Evolutionary conservation across 768 basidiomycete genomes (phyloP).

Genomic region (Trametes meyenii): DNA sequence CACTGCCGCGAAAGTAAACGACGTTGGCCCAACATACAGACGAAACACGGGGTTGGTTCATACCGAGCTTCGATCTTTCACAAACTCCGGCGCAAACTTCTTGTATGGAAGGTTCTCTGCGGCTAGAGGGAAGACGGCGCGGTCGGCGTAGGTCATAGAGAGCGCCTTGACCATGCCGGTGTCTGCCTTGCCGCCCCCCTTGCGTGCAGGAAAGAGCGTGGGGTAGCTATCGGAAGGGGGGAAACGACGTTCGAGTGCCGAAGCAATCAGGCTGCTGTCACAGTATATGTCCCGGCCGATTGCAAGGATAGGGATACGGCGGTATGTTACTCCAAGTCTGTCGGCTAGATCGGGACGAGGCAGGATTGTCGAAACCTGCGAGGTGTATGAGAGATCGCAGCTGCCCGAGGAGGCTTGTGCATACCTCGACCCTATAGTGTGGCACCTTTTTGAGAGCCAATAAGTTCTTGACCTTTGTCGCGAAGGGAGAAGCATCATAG

Average conservation of each 20-base stretch:
- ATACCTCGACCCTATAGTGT: constrained; percentile 51
- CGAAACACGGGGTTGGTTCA: constrained; percentile 20
- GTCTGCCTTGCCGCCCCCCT: constrained; percentile 38
- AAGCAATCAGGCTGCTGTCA: constrained; percentile 57
- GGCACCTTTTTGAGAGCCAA: constrained; percentile 52
- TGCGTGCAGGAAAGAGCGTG: constrained; percentile 50
- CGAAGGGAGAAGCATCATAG: constrained; percentile 56
- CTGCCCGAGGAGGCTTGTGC: neutral
- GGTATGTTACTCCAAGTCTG: constrained; percentile 53
- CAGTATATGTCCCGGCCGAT: constrained; percentile 65
- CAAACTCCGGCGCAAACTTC: constrained; percentile 46
- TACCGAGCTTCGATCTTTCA: constrained; percentile 53
- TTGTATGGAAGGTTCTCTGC: constrained; percentile 50
- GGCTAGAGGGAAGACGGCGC: constrained; percentile 45
- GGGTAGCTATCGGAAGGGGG: constrained; percentile 47
- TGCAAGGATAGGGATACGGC: constrained; percentile 60
- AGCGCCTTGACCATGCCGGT: constrained; percentile 53
- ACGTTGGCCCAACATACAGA: neutral
- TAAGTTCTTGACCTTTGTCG: constrained; percentile 53
- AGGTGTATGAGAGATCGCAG: neutral
- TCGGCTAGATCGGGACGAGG: constrained; percentile 61
- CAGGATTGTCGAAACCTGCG: constrained; percentile 50
- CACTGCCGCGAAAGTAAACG: constrained; percentile 11
- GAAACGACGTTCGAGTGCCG: constrained; percentile 56
- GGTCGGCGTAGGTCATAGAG: constrained; percentile 49